Evolutionary conservation across 164 flowering plant genomes (phyloP).

Genomic region (Vitis cinerea): DNA sequence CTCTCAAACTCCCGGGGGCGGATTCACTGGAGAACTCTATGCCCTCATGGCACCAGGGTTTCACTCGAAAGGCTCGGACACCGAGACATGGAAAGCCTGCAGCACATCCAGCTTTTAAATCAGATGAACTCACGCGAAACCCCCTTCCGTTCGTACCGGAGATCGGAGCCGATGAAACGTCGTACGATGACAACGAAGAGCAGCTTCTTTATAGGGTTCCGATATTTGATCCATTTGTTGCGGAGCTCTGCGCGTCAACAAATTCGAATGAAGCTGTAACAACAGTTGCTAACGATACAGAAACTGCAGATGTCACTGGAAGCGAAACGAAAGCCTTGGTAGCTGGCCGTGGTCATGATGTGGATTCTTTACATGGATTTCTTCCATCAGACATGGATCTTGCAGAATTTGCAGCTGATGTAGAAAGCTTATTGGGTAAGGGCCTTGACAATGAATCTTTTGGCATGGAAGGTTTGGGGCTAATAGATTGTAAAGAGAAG

Average conservation of each 20-base stretch:
- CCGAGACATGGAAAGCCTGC: slow-evolving; percentile 44
- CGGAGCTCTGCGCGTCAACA: slow-evolving; percentile 39
- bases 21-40: slow-evolving; percentile 4
- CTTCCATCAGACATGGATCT: slow-evolving; percentile 74
- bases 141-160: slow-evolving; percentile 64
- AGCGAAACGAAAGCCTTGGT: slow-evolving; percentile 12
- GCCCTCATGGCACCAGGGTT: slow-evolving; percentile 75
- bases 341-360: slow-evolving; percentile 9
- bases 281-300: background rate
- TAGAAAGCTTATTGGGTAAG: slow-evolving; percentile 69
- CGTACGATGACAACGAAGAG: slow-evolving; percentile 58
- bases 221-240: slow-evolving; percentile 51
- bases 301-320: slow-evolving; percentile 4
- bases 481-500: slow-evolving; percentile 38
- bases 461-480: slow-evolving; percentile 69
- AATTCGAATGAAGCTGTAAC: slow-evolving; percentile 16
- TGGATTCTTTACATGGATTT: slow-evolving; percentile 35
- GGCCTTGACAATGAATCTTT: slow-evolving; percentile 64
- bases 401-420: slow-evolving; percentile 85
- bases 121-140: slow-evolving; percentile 15
- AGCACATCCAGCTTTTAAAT: slow-evolving; percentile 5
- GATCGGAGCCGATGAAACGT: slow-evolving; percentile 40
- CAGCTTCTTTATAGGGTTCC: slow-evolving; percentile 85
- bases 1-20: slow-evolving; percentile 16
- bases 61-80: slow-evolving; percentile 70